Conservation (phyloP, 2,329 filamentous ascomycete species). For the Cladophialophora immunda region DNA sequence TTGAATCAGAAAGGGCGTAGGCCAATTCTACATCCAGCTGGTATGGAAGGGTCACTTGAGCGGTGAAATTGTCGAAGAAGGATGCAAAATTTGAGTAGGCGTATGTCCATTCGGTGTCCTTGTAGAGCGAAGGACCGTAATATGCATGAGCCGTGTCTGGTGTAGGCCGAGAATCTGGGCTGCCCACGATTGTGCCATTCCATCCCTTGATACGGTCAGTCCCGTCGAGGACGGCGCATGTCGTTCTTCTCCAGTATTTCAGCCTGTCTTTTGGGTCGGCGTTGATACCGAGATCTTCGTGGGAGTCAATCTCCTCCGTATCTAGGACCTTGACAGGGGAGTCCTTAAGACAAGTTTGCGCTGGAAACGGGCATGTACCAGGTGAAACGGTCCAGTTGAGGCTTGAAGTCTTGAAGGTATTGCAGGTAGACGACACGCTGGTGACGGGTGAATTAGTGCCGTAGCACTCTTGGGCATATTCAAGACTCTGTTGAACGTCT, state of each 20-base stretch:
- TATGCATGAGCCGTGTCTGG: slow-evolving; percentile 27
- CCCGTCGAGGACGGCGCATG: slow-evolving; percentile 35
- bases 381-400: slow-evolving; percentile 3
- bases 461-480: slow-evolving; percentile 38
- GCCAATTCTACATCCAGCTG: slow-evolving; percentile 23
- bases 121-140: slow-evolving; percentile 31
- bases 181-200: slow-evolving; percentile 24
- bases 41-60: slow-evolving; percentile 31
- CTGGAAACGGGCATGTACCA: slow-evolving; percentile 29
- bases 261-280: slow-evolving; percentile 31
- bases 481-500: slow-evolving; percentile 33
- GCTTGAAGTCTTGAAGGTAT: slow-evolving; percentile 26
- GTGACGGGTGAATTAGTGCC: slow-evolving; percentile 9
- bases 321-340: slow-evolving; percentile 28
- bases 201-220: slow-evolving; percentile 29
- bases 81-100: slow-evolving; percentile 33
- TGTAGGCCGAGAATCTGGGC: not conserved
- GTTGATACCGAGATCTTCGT: slow-evolving; percentile 37
- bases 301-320: slow-evolving; percentile 36
- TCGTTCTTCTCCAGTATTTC: slow-evolving; percentile 32
- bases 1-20: slow-evolving; percentile 12
- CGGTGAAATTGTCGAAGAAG: slow-evolving; percentile 32
- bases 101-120: slow-evolving; percentile 34
- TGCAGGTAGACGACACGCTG: slow-evolving; percentile 27
- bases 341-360: slow-evolving; percentile 26